Evolutionary conservation across 208 protist genomes (phyloP).

Genomic region (Leishmania amazonensis): DNA sequence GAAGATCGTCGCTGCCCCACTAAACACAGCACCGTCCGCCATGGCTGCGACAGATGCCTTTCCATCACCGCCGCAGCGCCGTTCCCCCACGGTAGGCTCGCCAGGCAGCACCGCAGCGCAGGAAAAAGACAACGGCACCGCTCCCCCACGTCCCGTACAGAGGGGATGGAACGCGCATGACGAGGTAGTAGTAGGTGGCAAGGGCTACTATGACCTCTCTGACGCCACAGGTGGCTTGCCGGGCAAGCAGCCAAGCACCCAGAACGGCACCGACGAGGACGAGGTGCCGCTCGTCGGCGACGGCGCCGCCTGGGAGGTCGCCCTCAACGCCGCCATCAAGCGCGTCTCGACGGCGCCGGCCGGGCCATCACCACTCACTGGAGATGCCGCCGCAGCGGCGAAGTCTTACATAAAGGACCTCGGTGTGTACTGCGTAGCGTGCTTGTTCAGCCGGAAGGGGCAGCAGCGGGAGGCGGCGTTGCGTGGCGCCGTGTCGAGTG

Average conservation of each 20-base stretch:
- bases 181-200: conserved; percentile 62
- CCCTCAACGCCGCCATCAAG: conserved; percentile 64
- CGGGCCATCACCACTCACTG: conserved; percentile 39
- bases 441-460: conserved; percentile 68
- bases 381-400: conserved; percentile 42
- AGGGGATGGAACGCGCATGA: conserved; percentile 38
- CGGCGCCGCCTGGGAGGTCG: conserved; percentile 68
- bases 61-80: neutral
- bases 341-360: conserved; percentile 36
- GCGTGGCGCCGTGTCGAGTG: conserved; percentile 47
- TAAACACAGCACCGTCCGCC: neutral
- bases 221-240: conserved; percentile 27
- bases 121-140: neutral
- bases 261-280: neutral
- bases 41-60: neutral
- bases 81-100: neutral
- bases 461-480: conserved; percentile 82
- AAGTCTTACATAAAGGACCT: conserved; percentile 58
- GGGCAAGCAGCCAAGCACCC: neutral
- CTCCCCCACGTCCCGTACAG: neutral
- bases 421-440: conserved; percentile 69
- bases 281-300: conserved; percentile 44
- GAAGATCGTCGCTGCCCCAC: conserved; percentile 1
- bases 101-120: neutral
- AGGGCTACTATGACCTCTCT: conserved; percentile 66